Evolutionary conservation across 140 eudicot genomes (phyloP), one percentile per base, ranked within the genome.

Genomic region (Erigeron philadelphicus): DNA sequence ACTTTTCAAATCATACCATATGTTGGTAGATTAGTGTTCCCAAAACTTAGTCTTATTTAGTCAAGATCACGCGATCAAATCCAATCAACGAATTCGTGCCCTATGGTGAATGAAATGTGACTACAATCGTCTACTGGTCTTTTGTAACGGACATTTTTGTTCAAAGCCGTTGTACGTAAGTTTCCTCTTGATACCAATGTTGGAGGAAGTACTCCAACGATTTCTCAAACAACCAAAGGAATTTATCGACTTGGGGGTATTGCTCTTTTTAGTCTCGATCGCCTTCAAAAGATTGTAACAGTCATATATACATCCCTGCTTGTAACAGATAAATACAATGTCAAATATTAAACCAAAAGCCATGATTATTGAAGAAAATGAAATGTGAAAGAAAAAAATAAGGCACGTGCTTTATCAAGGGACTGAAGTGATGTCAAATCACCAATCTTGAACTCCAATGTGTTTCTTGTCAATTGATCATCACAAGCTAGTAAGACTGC

Each of bases 401-500:
- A 45, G 38, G 38, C 59, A 74, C 95, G 81, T 81, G 88, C 97
- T 79, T 85, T 84, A 23, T 87, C 89, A 2, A 69, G 67, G 71
- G 87, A 75, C 18, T 79, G 81, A 81, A 82, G 70, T 49, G 87
- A 75, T 61, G 84, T 67, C 40, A 90, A 67, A n/a, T 62, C 70
- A 77, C 78, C 76, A 61, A 83, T 72, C 80, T 84, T 89, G 64
- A 63, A 68, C 70, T 83, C 91, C 80, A 87, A 7, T 67, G 70
- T 60, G 61, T 75, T 72, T 41, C 67, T 73, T 49, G 83, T 79
- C 60, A 83, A 75, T 18, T 78, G 81, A 75, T 75, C 71, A 77
- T 79, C 88, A 48, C 65, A 79, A 68, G 93, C 89, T 61, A 87
- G 80, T 25, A 90, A 77, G 42, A 83, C 86, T 3, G 92, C 89